phyloP scores from a whole-genome alignment of 306 rosid genomes.

The Macrotyloma uniflorum region DNA sequence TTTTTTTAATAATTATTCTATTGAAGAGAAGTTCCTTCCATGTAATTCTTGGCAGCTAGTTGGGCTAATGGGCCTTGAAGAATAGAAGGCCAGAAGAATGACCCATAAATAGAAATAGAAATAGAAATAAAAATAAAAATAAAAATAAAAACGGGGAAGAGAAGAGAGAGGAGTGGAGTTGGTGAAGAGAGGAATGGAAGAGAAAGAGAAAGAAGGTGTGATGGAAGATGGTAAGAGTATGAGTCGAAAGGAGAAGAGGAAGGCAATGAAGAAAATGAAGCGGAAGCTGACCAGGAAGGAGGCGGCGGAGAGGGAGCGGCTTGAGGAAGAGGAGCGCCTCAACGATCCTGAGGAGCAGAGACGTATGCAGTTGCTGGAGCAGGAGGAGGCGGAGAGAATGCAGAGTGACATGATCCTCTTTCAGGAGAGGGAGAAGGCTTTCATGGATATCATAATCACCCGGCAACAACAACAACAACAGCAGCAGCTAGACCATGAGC shows the following conservation, averaged over 20 bases:
- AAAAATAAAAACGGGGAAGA: no score
- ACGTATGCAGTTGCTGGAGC: conserved; percentile 47
- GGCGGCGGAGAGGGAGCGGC: conserved; percentile 55
- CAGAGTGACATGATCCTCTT: conserved; percentile 60
- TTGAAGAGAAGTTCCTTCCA: no score
- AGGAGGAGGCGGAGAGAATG: conserved; percentile 67
- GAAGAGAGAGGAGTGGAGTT: neutral
- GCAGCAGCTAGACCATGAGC: neutral
- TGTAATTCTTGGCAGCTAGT: no score
- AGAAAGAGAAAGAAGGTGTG: neutral
- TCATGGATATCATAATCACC: conserved; percentile 45
- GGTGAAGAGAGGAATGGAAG: neutral
- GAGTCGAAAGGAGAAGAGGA: conserved; percentile 87
- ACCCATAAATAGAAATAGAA: no score
- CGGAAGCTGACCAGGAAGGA: conserved; percentile 74
- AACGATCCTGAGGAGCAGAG: conserved; percentile 72
- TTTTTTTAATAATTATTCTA: no score
- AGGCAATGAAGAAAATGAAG: conserved; percentile 73
- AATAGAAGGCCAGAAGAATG: no score
- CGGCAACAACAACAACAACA: neutral
- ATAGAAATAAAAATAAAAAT: no score
- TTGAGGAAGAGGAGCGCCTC: conserved; percentile 61
- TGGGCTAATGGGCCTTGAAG: no score
- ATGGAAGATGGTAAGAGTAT: conserved; percentile 25
- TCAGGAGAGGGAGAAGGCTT: conserved; percentile 72